These are phyloP conservation scores for Rusavskia elegans DNA, from an alignment of 495 filamentous ascomycete species.

Conservation along the genomic window DNA sequence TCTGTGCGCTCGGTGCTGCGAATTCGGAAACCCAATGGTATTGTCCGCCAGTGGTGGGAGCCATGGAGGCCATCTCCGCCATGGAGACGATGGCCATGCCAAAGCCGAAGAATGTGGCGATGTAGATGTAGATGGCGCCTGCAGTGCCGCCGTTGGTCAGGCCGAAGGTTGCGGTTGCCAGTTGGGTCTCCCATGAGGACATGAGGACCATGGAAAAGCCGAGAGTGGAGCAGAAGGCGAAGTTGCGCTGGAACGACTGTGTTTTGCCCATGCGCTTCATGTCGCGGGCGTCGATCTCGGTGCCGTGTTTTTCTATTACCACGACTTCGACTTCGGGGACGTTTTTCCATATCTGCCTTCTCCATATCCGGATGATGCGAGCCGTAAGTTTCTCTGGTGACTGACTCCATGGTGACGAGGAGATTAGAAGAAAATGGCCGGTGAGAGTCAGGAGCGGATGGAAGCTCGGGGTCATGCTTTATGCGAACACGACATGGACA, in stretches of 20 bases:
- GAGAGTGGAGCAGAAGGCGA: slow-evolving; percentile 28
- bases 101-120: slow-evolving; percentile 28
- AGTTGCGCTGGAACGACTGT: slow-evolving; percentile 23
- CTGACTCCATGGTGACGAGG: no score
- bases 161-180: neutral
- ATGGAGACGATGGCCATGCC: slow-evolving; percentile 23
- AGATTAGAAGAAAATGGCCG: no score
- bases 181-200: slow-evolving; percentile 27
- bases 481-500: no score
- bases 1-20: slow-evolving; percentile 22
- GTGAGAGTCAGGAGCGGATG: no score
- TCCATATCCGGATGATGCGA: no score
- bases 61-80: slow-evolving; percentile 33
- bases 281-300: neutral
- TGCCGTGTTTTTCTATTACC: neutral
- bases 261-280: slow-evolving; percentile 1
- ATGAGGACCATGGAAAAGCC: slow-evolving; percentile 32
- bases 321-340: neutral
- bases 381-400: no score
- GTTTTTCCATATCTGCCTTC: no score
- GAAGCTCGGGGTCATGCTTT: no score
- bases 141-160: slow-evolving; percentile 29
- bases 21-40: slow-evolving; percentile 38
- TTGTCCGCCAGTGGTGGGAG: slow-evolving; percentile 24
- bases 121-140: slow-evolving; percentile 32